These are phyloP conservation scores for Thermomyces lanuginosus DNA, from an alignment of 2,329 filamentous ascomycete genomes.

Conservation along the genomic window DNA sequence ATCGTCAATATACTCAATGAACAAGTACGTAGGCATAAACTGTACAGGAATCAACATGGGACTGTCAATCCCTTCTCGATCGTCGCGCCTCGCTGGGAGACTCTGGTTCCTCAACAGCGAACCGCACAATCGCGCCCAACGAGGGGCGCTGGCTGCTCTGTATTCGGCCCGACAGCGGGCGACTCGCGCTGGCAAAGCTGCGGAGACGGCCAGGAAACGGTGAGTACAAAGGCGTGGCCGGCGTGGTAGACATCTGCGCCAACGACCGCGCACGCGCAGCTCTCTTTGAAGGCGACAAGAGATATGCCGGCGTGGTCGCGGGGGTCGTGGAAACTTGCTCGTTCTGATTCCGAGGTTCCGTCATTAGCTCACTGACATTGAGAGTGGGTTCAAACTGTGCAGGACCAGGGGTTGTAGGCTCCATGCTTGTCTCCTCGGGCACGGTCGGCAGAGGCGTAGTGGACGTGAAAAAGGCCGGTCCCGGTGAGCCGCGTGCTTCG, in stretches of 20 bases:
- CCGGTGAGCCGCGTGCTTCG: conserved; percentile 16
- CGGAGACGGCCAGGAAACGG: conserved; percentile 27
- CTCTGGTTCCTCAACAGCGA: conserved; percentile 25
- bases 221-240: conserved; percentile 27
- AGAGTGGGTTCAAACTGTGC: conserved; percentile 20
- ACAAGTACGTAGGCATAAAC: no score
- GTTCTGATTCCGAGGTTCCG: conserved; percentile 13
- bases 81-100: conserved; percentile 24
- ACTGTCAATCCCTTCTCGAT: conserved; percentile 18
- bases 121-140: conserved; percentile 22
- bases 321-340: conserved; percentile 21
- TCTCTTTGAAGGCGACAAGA: conserved; percentile 31
- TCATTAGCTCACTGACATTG: conserved; percentile 20
- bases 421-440: conserved; percentile 6
- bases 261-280: conserved; percentile 27
- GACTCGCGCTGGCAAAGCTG: conserved; percentile 10
- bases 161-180: conserved; percentile 8
- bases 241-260: conserved; percentile 29
- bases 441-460: conserved; percentile 1
- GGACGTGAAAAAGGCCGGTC: conserved; percentile 8
- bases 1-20: no score
- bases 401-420: conserved; percentile 19
- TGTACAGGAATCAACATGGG: no score
- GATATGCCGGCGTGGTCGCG: conserved; percentile 25
- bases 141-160: no score